Evolutionary conservation across 306 rosid species (phyloP), one percentile per base, ranked within the genome.

Genomic region (Astragalus glycyphyllos): DNA sequence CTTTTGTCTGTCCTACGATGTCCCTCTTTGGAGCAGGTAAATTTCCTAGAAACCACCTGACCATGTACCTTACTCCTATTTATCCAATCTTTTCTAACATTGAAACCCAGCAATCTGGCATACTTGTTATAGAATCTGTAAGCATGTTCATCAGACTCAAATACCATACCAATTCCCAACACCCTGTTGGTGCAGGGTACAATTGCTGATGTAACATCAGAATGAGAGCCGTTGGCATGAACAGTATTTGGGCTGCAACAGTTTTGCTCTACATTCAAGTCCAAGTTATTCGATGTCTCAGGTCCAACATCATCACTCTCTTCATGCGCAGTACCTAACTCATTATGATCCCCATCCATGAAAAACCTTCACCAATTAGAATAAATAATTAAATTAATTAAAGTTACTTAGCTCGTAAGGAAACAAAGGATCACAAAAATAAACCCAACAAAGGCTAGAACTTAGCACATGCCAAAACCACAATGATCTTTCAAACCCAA

Each of bases 21-120:
- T 53, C 94, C 94, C 68, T 88, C 88, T 67, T 51, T 85, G 49
- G 87, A 88, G 71, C 94, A 88, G 32, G 93, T 85, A 82, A 83
- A 88, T 80, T 88, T 88, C 72, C 94, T 79, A 69, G 94, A 88
- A 20, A 88, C 82, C 81, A 88, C 87, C 69, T 76, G 84, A 65
- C 94, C 94, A 75, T 83, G 88, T 8, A 83, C 86, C 86, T 86
- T 85, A 54, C 90, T 88, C 81, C 83, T 88, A 80, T 88, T 88
- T 23, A 84, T 58, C 94, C 94, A 85, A 68, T 88, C 94, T 82
- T 88, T 88, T 62, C 90, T 55, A 62, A 88, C 83, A 76, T 59
- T 84, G 47, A 88, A 88, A 57, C 94, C 94, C 51, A 78, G 13
- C 80, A 88, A 63, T 40, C 50, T 78, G 40, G 94, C 90, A 77